Base-by-base conservation (phyloP, 208 protist species). In the Crithidia sp. region DNA sequence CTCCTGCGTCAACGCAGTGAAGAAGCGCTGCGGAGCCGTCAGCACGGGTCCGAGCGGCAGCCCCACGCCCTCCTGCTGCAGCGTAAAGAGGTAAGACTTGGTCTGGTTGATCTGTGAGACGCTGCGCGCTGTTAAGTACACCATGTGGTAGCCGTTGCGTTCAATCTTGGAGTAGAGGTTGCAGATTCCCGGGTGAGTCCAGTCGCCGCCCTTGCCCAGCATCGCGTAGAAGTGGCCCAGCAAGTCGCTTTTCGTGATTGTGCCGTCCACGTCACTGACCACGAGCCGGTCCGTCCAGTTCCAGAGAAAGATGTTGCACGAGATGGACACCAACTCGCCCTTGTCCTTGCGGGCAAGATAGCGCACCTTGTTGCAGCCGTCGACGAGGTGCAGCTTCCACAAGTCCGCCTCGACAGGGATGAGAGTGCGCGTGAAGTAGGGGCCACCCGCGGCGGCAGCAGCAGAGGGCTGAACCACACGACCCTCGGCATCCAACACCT, bases 241-340 rank as follows among this genome's bases (percentile, higher is more conserved):
- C 39, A 98, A 61, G 80, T 99, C 98, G 63, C 94, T 97, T 77
- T 97, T 98, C 2, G 99, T 99, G 68, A 99, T 98, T 0, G 99
- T 99, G 55, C 98, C 98, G 83, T 99, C 98, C 19, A 99, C 91
- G 80, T 99, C 98, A 47, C 94, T 98, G 55, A 99, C 95, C 40
- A 99, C 95, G 73, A 99, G 86, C 61, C 97, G 96, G 58, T 90
- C 88, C 7, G 67, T 86, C 69, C 84, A 83, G n/a, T 92, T 77
- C 93, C 95, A 99, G 14, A 99, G 83, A 68, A 96, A 99, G 39
- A 99, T 92, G 57, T 79, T 86, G 60, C 90, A 87, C n/a, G 82
- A 81, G 19, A 98, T 87, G 5, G 90, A 81, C 40, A 94, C 86
- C 10, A 84, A 76, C 7, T 85, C 81, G 19, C 71, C 78, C 64